Conservation (phyloP, 2,329 filamentous ascomycete species). For the Pseudogymnoascus sp. region DNA sequence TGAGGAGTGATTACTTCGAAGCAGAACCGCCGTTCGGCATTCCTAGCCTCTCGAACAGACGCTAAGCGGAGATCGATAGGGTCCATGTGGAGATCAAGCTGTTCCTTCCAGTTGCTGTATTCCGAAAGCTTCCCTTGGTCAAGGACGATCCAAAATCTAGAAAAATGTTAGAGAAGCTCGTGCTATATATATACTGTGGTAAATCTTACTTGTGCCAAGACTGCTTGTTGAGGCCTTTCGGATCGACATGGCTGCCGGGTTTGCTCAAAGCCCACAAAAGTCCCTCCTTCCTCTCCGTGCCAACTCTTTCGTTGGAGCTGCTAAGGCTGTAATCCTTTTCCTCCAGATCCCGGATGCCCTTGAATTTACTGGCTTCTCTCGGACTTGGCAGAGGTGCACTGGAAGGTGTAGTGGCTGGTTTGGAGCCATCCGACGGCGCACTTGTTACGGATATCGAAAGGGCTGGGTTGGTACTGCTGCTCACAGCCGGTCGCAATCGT, state of each 20-base stretch:
- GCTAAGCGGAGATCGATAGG: conserved; percentile 96
- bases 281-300: conserved; percentile 79
- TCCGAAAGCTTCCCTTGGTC: conserved; percentile 95
- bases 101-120: conserved; percentile 99
- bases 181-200: not conserved
- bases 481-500: conserved; percentile 47
- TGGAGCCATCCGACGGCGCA: conserved; percentile 43
- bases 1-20: conserved; percentile 98
- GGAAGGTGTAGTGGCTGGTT: conserved; percentile 34
- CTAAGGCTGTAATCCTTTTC: conserved; percentile 57
- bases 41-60: conserved; percentile 89
- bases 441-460: conserved; percentile 27
- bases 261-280: conserved; percentile 89
- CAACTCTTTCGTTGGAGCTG: conserved; percentile 46
- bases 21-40: conserved; percentile 89
- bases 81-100: conserved; percentile 91
- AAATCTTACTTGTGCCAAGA: conserved; percentile 90
- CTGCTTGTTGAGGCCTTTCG: conserved; percentile 89
- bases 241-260: conserved; percentile 89
- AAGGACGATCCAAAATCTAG: conserved; percentile 93
- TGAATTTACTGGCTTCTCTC: conserved; percentile 53
- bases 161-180: conserved; percentile 26
- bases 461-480: conserved; percentile 32
- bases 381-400: conserved; percentile 42
- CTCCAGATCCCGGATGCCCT: conserved; percentile 84